Evolutionary conservation across 305 asterid species (phyloP).

Genomic region (Fraxinus angustifolia): DNA sequence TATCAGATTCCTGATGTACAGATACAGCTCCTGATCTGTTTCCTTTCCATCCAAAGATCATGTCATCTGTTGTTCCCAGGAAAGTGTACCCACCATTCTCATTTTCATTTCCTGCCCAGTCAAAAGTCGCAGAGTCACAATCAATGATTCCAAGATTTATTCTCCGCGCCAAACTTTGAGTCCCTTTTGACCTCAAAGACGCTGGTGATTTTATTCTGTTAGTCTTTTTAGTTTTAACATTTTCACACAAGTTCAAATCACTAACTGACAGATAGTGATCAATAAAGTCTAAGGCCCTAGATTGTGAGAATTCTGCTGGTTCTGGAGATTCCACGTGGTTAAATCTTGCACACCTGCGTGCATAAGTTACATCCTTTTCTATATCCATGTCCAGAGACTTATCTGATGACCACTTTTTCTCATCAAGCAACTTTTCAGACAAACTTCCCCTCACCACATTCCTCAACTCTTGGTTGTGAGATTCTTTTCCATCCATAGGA

Average conservation of each 20-base stretch:
- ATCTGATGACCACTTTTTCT: slow-evolving; percentile 23
- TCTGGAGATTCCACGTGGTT: slow-evolving; percentile 41
- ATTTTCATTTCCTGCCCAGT: slow-evolving; percentile 47
- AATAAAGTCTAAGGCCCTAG: slow-evolving; percentile 58
- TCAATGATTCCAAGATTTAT: slow-evolving; percentile 29
- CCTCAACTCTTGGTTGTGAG: slow-evolving; percentile 11
- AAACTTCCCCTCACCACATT: slow-evolving; percentile 22
- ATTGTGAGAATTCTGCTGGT: slow-evolving; percentile 42
- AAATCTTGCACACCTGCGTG: slow-evolving; percentile 19
- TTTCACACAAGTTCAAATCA: slow-evolving; percentile 32
- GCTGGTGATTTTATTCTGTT: slow-evolving; percentile 45
- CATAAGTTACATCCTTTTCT: slow-evolving; percentile 28
- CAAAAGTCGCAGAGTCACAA: slow-evolving; percentile 45
- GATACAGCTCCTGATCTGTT: slow-evolving; percentile 20
- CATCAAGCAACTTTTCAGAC: slow-evolving; percentile 20
- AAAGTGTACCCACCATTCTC: slow-evolving; percentile 28
- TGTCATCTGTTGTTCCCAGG: slow-evolving; percentile 26
- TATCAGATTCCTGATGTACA: slow-evolving; percentile 25
- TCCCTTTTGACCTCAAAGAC: slow-evolving; percentile 48
- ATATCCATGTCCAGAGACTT: slow-evolving; percentile 22
- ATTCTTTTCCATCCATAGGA: slow-evolving; percentile 5
- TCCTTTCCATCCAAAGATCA: slow-evolving; percentile 20
- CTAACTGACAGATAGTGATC: slow-evolving; percentile 56
- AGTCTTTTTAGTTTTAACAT: slow-evolving; percentile 24
- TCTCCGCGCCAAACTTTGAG: slow-evolving; percentile 57